phyloP scores from a whole-genome alignment of 345 rosid genomes.

The Camelina sativa region DNA sequence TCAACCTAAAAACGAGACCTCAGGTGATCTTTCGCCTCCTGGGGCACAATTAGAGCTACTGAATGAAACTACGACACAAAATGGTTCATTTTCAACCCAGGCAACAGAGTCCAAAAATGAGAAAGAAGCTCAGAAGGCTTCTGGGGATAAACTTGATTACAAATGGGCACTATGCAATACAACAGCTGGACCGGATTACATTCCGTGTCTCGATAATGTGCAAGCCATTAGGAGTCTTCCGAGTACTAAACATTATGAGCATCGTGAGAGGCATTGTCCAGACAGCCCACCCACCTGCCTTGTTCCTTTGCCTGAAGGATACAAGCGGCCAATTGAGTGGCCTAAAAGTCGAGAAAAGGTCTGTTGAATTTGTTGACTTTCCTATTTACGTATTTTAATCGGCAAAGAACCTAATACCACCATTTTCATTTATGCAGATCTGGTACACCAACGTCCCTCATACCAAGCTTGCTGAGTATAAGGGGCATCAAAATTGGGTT shows the following conservation, averaged over 20 bases:
- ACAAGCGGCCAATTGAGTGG: constrained; percentile 80
- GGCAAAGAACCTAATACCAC: constrained; percentile 10
- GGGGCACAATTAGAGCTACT: constrained; percentile 82
- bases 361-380: constrained; percentile 12
- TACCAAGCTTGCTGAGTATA: constrained; percentile 81
- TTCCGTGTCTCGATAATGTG: constrained; percentile 96
- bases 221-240: constrained; percentile 75
- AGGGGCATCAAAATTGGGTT: constrained; percentile 99
- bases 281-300: constrained; percentile 87
- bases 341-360: constrained; percentile 98
- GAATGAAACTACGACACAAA: constrained; percentile 72
- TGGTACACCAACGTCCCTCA: constrained; percentile 96
- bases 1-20: constrained; percentile 53
- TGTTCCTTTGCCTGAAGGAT: constrained; percentile 87
- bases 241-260: constrained; percentile 88
- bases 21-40: constrained; percentile 69
- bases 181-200: constrained; percentile 88
- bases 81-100: constrained; percentile 88
- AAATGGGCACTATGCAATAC: constrained; percentile 87
- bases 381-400: neutral
- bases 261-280: constrained; percentile 98
- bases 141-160: constrained; percentile 50
- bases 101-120: constrained; percentile 85
- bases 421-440: constrained; percentile 56
- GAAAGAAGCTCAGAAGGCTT: constrained; percentile 70